phyloP scores from a whole-genome alignment of 2,329 filamentous ascomycete species.

The Metarhizium robertsii region DNA sequence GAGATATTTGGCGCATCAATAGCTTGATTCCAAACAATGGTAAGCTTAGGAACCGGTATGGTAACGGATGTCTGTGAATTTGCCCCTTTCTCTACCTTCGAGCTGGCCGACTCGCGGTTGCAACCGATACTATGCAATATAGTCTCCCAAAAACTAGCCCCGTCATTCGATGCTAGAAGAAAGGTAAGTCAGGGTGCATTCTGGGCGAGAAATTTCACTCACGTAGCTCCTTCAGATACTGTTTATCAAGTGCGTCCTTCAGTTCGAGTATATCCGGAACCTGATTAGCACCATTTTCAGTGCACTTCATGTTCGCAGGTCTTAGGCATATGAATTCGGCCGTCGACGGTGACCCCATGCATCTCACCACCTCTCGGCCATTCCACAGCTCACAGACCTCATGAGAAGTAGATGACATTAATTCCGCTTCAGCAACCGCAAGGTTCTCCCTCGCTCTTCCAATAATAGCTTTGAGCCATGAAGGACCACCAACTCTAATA shows the following conservation, averaged over 20 bases:
- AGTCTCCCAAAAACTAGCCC: too few species aligned
- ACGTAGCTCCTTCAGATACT: too few species aligned
- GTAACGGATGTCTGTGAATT: background rate
- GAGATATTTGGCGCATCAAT: background rate
- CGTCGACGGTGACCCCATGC: constrained; percentile 8
- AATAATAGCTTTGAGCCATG: constrained; percentile 32
- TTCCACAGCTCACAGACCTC: constrained; percentile 37
- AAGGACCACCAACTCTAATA: constrained; percentile 34
- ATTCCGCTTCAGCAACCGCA: constrained; percentile 29
- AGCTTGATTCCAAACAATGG: background rate
- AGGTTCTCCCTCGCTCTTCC: constrained; percentile 34
- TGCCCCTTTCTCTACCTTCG: background rate
- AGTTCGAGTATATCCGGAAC: too few species aligned
- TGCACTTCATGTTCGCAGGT: background rate
- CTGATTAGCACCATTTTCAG: background rate
- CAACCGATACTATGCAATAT: too few species aligned
- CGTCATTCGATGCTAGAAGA: too few species aligned
- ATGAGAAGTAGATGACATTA: constrained; percentile 36
- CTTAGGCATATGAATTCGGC: constrained; percentile 11
- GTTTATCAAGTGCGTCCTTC: too few species aligned
- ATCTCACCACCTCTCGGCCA: constrained; percentile 23
- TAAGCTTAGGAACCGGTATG: background rate
- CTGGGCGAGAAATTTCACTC: too few species aligned
- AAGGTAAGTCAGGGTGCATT: too few species aligned
- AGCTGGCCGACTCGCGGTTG: too few species aligned